A percentile compares a stretch with the other conserved stretches of the same genome.
phyloP scores from a whole-genome alignment of 192 early-diverging fungal species.

The Backusella morwellensis region DNA sequence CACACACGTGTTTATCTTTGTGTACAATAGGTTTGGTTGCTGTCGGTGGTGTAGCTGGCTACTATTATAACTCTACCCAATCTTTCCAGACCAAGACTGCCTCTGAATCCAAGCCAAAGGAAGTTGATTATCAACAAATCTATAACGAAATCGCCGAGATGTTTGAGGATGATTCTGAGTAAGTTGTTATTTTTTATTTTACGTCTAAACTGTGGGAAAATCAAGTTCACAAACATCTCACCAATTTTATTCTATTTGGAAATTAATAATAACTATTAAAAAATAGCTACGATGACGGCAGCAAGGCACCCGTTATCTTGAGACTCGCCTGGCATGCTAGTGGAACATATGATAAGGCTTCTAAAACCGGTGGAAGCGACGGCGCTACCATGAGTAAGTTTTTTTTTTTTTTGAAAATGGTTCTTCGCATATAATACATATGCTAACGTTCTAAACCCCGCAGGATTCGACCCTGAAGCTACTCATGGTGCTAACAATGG shows the following conservation, averaged over 20 bases:
- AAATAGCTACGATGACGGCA: slow-evolving; percentile 67
- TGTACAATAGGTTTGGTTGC: slow-evolving; percentile 36
- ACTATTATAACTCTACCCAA: slow-evolving; percentile 40
- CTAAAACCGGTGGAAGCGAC: slow-evolving; percentile 72
- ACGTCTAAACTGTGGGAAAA: background rate
- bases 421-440: background rate
- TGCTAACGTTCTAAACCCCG: background rate
- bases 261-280: background rate
- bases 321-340: slow-evolving; percentile 87
- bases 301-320: slow-evolving; percentile 72
- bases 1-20: background rate
- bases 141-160: slow-evolving; percentile 78
- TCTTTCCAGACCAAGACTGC: slow-evolving; percentile 15
- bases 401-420: background rate
- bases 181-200: slow-evolving; percentile 1
- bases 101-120: slow-evolving; percentile 42
- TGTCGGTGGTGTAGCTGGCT: slow-evolving; percentile 50
- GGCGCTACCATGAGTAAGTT: slow-evolving; percentile 68
- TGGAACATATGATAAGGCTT: slow-evolving; percentile 71
- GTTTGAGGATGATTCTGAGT: slow-evolving; percentile 64
- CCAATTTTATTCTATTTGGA: background rate
- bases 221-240: background rate
- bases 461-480: slow-evolving; percentile 61
- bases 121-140: slow-evolving; percentile 64
- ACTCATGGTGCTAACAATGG: slow-evolving; percentile 78